Conservation (phyloP, 345 rosid species). For the Bretschneidera sinensis region DNA sequence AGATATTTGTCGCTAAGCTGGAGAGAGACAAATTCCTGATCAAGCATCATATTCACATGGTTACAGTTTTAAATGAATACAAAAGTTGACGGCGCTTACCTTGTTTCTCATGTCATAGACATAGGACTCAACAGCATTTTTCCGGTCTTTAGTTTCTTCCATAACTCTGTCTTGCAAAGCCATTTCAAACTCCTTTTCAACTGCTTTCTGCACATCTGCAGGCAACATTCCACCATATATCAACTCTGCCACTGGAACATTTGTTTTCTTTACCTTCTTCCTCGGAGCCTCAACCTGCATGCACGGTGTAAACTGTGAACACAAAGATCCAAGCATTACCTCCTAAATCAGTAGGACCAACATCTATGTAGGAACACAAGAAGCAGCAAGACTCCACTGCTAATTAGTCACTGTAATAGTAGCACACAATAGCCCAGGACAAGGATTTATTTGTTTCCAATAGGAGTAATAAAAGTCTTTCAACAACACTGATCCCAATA, state of each 20-base stretch:
- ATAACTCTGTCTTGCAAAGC: constrained; percentile 95
- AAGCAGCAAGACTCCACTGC: not conserved
- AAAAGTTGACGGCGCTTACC: constrained; percentile 32
- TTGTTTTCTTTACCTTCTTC: constrained; percentile 91
- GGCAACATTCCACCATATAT: constrained; percentile 71
- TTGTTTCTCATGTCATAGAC: constrained; percentile 98
- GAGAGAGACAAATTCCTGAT: constrained; percentile 13
- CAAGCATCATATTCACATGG: not conserved
- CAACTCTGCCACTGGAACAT: constrained; percentile 61
- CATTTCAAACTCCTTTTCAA: constrained; percentile 97
- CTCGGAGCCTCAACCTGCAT: constrained; percentile 73
- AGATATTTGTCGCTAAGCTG: constrained; percentile 81
- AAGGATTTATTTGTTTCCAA: no score
- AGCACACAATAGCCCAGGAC: no score
- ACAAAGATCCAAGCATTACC: not conserved
- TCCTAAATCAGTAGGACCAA: no score
- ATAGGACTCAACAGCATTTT: constrained; percentile 97
- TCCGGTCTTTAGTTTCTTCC: constrained; percentile 97
- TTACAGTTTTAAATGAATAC: not conserved
- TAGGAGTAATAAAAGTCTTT: no score
- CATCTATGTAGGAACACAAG: not conserved
- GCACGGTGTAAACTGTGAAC: not conserved
- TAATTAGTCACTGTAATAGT: no score
- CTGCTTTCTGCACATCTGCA: constrained; percentile 74
- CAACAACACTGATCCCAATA: no score